Evolutionary conservation across 148 eudicot species (phyloP).

Genomic region (Rhododendron griersonianum): DNA sequence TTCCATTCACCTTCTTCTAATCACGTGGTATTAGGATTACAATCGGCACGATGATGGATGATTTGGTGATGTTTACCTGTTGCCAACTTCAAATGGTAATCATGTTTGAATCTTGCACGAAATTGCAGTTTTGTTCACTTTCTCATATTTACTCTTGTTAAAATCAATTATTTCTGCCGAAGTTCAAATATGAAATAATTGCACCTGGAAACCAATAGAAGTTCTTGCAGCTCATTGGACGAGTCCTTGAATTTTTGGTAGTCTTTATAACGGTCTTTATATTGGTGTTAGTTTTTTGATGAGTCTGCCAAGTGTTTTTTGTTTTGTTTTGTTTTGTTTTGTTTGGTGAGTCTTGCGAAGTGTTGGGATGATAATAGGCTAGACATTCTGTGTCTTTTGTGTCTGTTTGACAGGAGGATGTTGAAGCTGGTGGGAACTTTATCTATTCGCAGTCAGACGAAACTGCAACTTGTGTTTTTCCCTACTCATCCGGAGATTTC

Average conservation of each 20-base stretch:
- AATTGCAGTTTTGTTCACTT: background rate
- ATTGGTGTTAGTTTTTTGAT: background rate
- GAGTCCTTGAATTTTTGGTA: background rate
- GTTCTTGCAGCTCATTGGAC: background rate
- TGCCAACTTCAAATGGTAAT: background rate
- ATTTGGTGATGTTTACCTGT: background rate
- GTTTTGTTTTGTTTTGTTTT: too few relatives aligned
- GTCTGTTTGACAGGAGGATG: slow-evolving; percentile 43
- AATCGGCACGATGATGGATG: background rate
- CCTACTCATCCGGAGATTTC: slow-evolving; percentile 32
- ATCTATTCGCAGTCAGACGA: slow-evolving; percentile 22
- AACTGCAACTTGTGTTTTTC: slow-evolving; percentile 27
- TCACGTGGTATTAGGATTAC: background rate
- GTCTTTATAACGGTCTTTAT: background rate
- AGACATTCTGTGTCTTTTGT: background rate
- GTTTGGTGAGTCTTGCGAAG: background rate
- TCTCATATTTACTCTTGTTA: background rate
- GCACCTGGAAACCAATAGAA: background rate
- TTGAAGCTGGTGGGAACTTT: slow-evolving; percentile 31
- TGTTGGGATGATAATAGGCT: background rate
- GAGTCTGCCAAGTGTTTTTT: background rate
- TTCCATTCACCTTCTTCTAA: background rate
- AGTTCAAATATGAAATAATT: background rate
- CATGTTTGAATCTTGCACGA: slow-evolving; percentile 17
- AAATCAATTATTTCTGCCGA: background rate